These are phyloP conservation scores for Dalbergia cultrata DNA, from an alignment of 306 rosid genomes.

Conservation along the genomic window DNA sequence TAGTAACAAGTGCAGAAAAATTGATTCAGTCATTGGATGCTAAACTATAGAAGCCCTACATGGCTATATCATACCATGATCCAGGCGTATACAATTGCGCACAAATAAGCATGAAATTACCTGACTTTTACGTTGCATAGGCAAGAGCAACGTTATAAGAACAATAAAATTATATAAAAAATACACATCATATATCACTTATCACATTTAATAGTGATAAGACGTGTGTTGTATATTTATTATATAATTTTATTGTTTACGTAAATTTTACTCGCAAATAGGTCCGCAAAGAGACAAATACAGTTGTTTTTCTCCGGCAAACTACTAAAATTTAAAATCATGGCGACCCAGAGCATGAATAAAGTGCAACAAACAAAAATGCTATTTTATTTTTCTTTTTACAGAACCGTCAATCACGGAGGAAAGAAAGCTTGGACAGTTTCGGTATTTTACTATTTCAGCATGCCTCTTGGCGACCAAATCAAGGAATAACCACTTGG, in stretches of 20 bases:
- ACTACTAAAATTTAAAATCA: conserved; percentile 1
- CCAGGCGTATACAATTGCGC: background rate
- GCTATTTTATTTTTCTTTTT: background rate
- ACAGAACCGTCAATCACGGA: conserved; percentile 42
- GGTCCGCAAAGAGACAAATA: conserved; percentile 20
- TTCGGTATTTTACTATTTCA: background rate
- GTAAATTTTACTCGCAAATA: too few relatives aligned
- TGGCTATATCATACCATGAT: too few relatives aligned
- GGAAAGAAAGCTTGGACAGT: conserved; percentile 13
- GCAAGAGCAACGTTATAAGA: too few relatives aligned
- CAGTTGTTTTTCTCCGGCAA: background rate
- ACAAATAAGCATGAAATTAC: conserved; percentile 8
- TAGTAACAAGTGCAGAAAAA: background rate
- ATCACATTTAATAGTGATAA: too few relatives aligned
- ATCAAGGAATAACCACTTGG: background rate
- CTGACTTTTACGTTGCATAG: background rate
- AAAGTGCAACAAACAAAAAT: conserved; percentile 35
- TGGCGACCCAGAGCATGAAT: background rate
- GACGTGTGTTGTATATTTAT: too few relatives aligned
- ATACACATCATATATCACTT: too few relatives aligned
- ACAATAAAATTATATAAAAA: too few relatives aligned
- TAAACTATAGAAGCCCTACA: too few relatives aligned
- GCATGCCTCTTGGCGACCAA: background rate
- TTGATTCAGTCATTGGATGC: background rate
- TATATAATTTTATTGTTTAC: too few relatives aligned